Evolutionary conservation across 2,329 filamentous ascomycete species (phyloP).

Genomic region (Parafenestella ontariensis): DNA sequence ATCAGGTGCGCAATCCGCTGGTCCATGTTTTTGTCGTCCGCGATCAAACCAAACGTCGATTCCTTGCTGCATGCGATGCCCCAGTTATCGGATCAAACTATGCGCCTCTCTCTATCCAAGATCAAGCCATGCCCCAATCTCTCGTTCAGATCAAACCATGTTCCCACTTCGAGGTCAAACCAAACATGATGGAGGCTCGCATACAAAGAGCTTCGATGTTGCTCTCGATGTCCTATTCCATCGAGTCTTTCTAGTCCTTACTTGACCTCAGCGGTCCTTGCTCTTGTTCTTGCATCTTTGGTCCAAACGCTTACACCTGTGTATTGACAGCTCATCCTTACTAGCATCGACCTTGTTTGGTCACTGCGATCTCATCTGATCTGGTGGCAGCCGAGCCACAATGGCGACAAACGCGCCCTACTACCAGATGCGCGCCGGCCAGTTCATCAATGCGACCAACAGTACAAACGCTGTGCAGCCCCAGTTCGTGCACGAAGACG

Average conservation of each 20-base stretch:
- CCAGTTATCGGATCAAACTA: slow-evolving; percentile 16
- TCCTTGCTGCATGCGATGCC: neutral
- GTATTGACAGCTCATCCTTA: slow-evolving; percentile 18
- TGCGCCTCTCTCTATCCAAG: slow-evolving; percentile 9
- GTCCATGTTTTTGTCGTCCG: slow-evolving; percentile 8
- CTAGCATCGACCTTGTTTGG: slow-evolving; percentile 16
- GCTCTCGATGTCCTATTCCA: slow-evolving; percentile 7
- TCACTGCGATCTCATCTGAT: slow-evolving; percentile 11
- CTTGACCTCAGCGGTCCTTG: neutral
- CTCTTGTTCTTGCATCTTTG: slow-evolving; percentile 5
- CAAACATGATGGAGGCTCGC: slow-evolving; percentile 17
- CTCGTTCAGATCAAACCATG: slow-evolving; percentile 23
- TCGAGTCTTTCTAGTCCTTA: slow-evolving; percentile 19
- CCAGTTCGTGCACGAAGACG: slow-evolving; percentile 24
- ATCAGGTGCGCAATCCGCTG: slow-evolving; percentile 33
- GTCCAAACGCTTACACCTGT: slow-evolving; percentile 30
- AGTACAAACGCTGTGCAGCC: slow-evolving; percentile 29
- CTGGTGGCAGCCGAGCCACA: slow-evolving; percentile 16
- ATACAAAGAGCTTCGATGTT: slow-evolving; percentile 27
- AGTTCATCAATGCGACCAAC: slow-evolving; percentile 31
- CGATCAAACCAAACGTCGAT: slow-evolving; percentile 11
- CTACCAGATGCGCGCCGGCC: slow-evolving; percentile 41
- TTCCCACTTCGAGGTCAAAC: slow-evolving; percentile 18
- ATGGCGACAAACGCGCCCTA: slow-evolving; percentile 49
- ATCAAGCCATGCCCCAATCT: slow-evolving; percentile 9